Evolutionary conservation across 2,329 filamentous ascomycete genomes (phyloP).

Genomic region (Botrytis tulipae): DNA sequence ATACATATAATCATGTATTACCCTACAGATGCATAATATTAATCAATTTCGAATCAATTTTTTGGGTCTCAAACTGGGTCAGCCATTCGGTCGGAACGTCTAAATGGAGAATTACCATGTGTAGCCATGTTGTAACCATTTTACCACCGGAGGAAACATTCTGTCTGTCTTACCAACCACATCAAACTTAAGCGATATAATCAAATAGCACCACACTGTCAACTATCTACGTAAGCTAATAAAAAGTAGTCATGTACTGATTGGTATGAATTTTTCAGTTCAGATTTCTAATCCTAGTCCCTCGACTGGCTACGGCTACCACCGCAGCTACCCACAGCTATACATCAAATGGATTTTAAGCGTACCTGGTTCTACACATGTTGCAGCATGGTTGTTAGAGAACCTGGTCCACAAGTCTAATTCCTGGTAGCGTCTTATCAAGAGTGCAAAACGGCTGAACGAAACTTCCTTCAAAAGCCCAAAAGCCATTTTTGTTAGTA

Average conservation of each 20-base stretch:
- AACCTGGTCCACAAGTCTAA: not conserved
- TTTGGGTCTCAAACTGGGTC: constrained; percentile 11
- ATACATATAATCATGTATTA: not conserved
- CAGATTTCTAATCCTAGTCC: not conserved
- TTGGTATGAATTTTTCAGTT: not conserved
- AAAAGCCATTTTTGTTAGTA: not conserved
- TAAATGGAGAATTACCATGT: constrained; percentile 3
- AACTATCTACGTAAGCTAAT: not conserved
- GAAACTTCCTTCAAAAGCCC: not conserved
- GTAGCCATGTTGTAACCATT: not conserved
- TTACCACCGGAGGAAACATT: not conserved
- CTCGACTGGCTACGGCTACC: not conserved
- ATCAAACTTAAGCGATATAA: not conserved
- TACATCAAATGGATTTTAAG: not conserved
- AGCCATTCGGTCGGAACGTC: constrained; percentile 15
- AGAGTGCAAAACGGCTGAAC: too few species aligned
- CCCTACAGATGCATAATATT: not conserved
- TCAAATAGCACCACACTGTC: not conserved
- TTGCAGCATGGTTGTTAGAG: not conserved
- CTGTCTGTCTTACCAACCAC: not conserved
- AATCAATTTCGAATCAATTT: not conserved
- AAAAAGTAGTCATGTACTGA: not conserved
- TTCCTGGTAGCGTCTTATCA: not conserved
- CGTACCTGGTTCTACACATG: not conserved
- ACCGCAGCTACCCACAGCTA: not conserved